These are phyloP conservation scores for Solanum pennellii DNA, from an alignment of 257 asterid genomes.

Conservation along the genomic window DNA sequence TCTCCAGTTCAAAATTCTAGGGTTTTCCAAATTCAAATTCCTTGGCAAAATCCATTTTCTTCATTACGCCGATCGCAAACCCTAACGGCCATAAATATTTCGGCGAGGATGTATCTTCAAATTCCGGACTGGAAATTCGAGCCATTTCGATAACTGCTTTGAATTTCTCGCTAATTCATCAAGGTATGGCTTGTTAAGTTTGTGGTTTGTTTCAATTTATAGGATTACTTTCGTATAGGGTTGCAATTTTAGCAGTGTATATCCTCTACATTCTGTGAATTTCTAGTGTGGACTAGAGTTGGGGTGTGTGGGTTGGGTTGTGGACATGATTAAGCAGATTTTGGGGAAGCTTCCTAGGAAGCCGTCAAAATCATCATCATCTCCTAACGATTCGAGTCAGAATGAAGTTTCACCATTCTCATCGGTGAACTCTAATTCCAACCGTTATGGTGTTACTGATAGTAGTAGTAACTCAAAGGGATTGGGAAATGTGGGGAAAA, in stretches of 20 bases:
- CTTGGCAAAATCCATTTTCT: not conserved
- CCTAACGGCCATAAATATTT: not conserved
- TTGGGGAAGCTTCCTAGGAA: slow-evolving; percentile 18
- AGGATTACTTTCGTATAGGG: not conserved
- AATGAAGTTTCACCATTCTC: not conserved
- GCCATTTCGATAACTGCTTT: not conserved
- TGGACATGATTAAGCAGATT: slow-evolving; percentile 11
- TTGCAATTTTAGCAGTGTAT: not conserved
- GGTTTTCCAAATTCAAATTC: not conserved
- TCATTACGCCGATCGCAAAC: not conserved
- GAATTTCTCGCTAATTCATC: not conserved
- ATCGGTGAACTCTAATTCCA: not conserved
- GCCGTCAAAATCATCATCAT: not conserved
- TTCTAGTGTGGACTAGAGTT: not conserved
- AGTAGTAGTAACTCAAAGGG: not conserved
- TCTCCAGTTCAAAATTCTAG: not conserved
- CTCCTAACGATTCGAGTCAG: not conserved
- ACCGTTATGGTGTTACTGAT: not conserved
- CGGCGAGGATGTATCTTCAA: not conserved
- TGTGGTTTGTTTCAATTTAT: not conserved
- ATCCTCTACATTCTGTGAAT: not conserved
- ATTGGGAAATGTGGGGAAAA: not conserved
- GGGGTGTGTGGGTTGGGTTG: not conserved
- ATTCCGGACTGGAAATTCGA: not conserved
- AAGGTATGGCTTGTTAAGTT: not conserved